Conservation (phyloP, 352 stramenopile species). For the Thalassiosira ordinaria region DNA sequence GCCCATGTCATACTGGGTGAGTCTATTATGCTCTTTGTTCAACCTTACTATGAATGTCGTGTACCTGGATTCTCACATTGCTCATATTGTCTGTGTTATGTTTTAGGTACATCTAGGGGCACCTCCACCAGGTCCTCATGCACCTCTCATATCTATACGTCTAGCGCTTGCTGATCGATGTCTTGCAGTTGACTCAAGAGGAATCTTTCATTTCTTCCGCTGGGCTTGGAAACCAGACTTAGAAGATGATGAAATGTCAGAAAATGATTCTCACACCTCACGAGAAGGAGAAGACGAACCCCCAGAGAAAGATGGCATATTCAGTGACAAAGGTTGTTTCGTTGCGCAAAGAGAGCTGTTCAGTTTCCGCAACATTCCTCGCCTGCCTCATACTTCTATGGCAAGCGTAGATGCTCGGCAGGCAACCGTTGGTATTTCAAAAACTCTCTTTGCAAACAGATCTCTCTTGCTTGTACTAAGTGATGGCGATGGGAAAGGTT, state of each 20-base stretch:
- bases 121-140: slow-evolving; percentile 83
- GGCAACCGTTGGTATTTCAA: slow-evolving; percentile 77
- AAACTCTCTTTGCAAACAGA: slow-evolving; percentile 83
- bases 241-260: slow-evolving; percentile 54
- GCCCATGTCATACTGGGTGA: slow-evolving; percentile 68
- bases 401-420: slow-evolving; percentile 24
- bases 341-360: slow-evolving; percentile 84
- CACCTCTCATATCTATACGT: slow-evolving; percentile 74
- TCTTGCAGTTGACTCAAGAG: slow-evolving; percentile 79
- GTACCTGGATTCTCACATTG: slow-evolving; percentile 8
- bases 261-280: slow-evolving; percentile 50
- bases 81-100: slow-evolving; percentile 5
- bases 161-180: slow-evolving; percentile 80
- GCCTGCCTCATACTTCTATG: slow-evolving; percentile 66
- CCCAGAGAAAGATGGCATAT: slow-evolving; percentile 35
- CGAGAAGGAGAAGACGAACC: slow-evolving; percentile 50
- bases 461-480: slow-evolving; percentile 83
- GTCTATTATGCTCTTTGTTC: slow-evolving; percentile 5
- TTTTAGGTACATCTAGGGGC: slow-evolving; percentile 80
- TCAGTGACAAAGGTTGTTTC: slow-evolving; percentile 83
- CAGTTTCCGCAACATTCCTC: slow-evolving; percentile 81
- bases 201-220: slow-evolving; percentile 86
- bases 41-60: background rate
- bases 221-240: slow-evolving; percentile 83
- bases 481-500: slow-evolving; percentile 80